Base-by-base conservation (phyloP, 2,329 filamentous ascomycete genomes). In the Colletotrichum phormii region DNA sequence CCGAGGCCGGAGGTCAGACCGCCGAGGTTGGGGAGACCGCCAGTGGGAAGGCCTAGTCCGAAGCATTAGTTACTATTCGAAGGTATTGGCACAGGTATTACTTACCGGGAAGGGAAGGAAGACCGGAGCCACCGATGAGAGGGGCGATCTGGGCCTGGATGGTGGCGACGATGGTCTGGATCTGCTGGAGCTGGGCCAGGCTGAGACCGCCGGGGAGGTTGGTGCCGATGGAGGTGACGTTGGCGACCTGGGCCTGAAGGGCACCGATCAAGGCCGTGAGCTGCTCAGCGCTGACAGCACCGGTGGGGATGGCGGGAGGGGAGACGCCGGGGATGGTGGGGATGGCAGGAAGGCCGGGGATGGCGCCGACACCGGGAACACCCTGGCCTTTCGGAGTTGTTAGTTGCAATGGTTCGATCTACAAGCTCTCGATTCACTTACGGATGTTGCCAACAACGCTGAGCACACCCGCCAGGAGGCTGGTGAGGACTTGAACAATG, bases 401-500 rank as follows among this genome's bases (percentile, higher is more conserved):
- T 5, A 64, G n/a, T 35, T 12, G 5, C 1, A 7, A 18, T n/a
- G 13, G 22, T 31, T n/a, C 9, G 13, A 26, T 22, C 18, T n/a
- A 29, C 13, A 18, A 4, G 9, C 9, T 26, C 4, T 8, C 1
- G 26, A 3, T 22, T 63, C 2, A 18, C 51, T 57, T 57, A 64
- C 62, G 24, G 9, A 57, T 13, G 9, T 31, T 57, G 11, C 4
- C 8, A n/a, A 22, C 11, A 18, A 2, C 12, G 6, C 11, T 3
- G 6, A 64, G 24, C 1, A 64, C 7, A 11, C 24, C 11, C 0
- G 5, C n/a, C 31, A 57, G 2, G 4, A 31, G 4, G 22, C 1
- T 0, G 5, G 35, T 31, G 6, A 64, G 15, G 11, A 4, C 0
- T 8, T 2, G 0, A 33, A 57, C 4, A 22, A 35, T 0, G 46